Base-by-base conservation (phyloP, 1,139 yeast genomes). In the Protomyces inouyei region DNA sequence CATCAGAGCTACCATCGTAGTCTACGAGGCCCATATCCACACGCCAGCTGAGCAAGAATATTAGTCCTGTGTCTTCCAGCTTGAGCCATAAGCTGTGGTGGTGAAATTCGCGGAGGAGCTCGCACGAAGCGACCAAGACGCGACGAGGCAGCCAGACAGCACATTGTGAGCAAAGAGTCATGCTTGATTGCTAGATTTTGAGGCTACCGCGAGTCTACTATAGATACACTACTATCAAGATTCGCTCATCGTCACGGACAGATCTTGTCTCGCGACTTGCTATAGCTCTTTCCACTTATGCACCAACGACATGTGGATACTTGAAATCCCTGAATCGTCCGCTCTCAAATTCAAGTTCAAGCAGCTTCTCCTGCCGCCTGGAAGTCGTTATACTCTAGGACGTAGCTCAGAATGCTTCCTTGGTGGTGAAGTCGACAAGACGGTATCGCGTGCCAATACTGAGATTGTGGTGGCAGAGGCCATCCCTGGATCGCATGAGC, bases 361-460 rank as follows among this genome's bases (percentile, higher is more conserved):
- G 4, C 57, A 43, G 25, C n/a, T 25, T 12, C 45, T 48, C 45
- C 52, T 59, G 45, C 43, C 52, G 32, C 63, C 63, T 12, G 63
- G 53, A 3, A 14, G 32, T 23, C 32, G 35, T n/a, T 9, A 52
- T 6, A 59, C 53, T 14, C 40, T 59, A 9, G 63, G 63, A 6
- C 56, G 63, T 14, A 35, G 32, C 12, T 18, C 28, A 6, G 23
- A 43, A 18, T 16, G 23, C 25, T 37, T 38, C 18, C 43, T 59
- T 9, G 35, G 38, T 21, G 35, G 45, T 5, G 55, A 48, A 16
- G 57, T 36, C 40, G 61, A 56, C 14, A 64, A 57, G 46, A 52
- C 64, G 1, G 55, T 64, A 3, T 59, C 64, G 14, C 57, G 57
- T 16, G 35, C 4, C 25, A 60, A 64, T 53, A 55, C 51, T 0